Evolutionary conservation across 768 basidiomycete species (phyloP).

Genomic region (Galerina sulciceps): DNA sequence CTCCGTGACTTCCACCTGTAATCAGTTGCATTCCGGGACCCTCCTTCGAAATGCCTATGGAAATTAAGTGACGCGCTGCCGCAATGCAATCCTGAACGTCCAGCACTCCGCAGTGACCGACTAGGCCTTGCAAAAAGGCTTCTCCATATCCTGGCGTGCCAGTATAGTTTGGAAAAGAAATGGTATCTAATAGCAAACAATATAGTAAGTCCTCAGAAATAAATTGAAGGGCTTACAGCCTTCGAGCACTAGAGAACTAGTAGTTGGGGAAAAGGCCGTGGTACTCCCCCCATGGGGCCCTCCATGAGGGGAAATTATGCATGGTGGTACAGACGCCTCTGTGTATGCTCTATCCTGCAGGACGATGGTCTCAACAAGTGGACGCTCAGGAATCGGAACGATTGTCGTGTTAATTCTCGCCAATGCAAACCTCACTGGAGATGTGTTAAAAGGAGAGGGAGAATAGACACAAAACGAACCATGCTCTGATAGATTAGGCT

Average conservation of each 20-base stretch:
- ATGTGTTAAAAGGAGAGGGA: background rate
- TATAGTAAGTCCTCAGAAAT: background rate
- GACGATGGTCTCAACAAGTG: conserved; percentile 59
- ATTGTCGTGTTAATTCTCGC: conserved; percentile 44
- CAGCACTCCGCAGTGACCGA: conserved; percentile 64
- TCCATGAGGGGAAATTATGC: conserved; percentile 61
- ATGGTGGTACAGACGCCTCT: conserved; percentile 36
- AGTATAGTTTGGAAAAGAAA: conserved; percentile 69
- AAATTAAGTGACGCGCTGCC: conserved; percentile 53
- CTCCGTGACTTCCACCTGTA: conserved; percentile 73
- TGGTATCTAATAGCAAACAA: conserved; percentile 44
- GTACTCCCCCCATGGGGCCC: conserved; percentile 60
- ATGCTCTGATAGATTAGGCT: conserved; percentile 39
- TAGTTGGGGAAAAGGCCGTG: conserved; percentile 49
- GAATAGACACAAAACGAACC: conserved; percentile 35
- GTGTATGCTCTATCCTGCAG: conserved; percentile 31
- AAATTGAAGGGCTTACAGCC: conserved; percentile 52
- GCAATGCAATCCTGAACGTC: conserved; percentile 71
- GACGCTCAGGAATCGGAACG: conserved; percentile 51
- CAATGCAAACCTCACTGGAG: conserved; percentile 48
- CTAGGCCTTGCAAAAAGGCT: conserved; percentile 52
- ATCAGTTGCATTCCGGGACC: conserved; percentile 58
- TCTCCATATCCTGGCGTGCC: conserved; percentile 73
- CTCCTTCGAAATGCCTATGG: conserved; percentile 49
- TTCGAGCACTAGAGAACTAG: conserved; percentile 54